phyloP scores from a whole-genome alignment of 2,329 filamentous ascomycete genomes.

The Teratosphaeria viscida region DNA sequence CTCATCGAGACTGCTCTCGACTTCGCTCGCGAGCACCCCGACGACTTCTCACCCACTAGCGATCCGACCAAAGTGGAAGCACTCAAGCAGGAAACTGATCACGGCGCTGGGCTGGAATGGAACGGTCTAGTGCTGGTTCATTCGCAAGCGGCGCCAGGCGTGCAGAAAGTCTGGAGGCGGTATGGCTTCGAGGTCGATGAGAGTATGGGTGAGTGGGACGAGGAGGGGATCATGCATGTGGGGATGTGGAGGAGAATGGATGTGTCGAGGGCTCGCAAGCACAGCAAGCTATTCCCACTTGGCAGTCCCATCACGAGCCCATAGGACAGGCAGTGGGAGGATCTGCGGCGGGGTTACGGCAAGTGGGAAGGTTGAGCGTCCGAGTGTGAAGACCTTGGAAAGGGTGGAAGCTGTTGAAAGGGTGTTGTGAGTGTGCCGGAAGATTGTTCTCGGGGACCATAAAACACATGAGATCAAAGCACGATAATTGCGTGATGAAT shows the following conservation, averaged over 20 bases:
- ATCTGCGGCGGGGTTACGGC: neutral
- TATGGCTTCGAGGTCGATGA: conserved; percentile 68
- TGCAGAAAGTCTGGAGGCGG: conserved; percentile 55
- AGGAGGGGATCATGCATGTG: conserved; percentile 76
- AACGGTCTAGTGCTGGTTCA: conserved; percentile 68
- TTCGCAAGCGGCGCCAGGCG: conserved; percentile 51
- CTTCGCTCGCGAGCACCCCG: conserved; percentile 56
- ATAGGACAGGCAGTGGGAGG: neutral
- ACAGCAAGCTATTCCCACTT: conserved; percentile 9
- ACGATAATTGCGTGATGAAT: neutral
- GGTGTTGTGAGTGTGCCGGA: neutral
- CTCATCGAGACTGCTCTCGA: conserved; percentile 56
- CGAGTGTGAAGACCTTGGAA: neutral
- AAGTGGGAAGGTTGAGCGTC: neutral
- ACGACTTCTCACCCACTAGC: conserved; percentile 30
- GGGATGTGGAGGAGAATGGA: conserved; percentile 61
- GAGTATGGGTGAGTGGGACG: conserved; percentile 64
- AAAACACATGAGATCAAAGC: neutral
- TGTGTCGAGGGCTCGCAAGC: conserved; percentile 18
- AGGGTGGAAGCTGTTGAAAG: neutral
- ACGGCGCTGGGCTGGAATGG: conserved; percentile 45
- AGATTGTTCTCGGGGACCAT: neutral
- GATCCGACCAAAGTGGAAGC: conserved; percentile 23
- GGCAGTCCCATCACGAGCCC: conserved; percentile 1
- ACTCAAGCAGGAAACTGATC: conserved; percentile 14